Conservation (phyloP, 75 land plant genomes). For the Sequoia sempervirens region DNA sequence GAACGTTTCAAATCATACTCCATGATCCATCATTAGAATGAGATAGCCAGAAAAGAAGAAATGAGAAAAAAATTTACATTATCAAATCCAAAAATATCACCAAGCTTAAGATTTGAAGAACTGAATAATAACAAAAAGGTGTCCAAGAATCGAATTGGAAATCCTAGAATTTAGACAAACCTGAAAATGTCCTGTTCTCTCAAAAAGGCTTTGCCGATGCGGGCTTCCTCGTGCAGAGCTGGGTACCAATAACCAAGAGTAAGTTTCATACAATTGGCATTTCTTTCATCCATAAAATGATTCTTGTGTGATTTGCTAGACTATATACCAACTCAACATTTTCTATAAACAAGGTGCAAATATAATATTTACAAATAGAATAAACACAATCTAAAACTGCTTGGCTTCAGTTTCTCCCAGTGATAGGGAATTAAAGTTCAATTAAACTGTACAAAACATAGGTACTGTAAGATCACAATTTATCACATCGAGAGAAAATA, state of each 20-base stretch:
- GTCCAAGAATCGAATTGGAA: neutral
- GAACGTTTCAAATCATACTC: too few relatives aligned
- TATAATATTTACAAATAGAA: neutral
- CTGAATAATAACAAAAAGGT: neutral
- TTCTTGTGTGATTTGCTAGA: neutral
- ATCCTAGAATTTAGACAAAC: constrained; percentile 18
- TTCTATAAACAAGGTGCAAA: neutral
- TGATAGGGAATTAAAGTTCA: neutral
- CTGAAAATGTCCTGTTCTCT: constrained; percentile 70
- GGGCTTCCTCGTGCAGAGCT: constrained; percentile 86
- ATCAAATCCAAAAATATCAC: too few relatives aligned
- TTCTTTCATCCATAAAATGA: neutral
- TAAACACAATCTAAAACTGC: neutral
- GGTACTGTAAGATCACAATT: neutral
- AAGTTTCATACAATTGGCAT: neutral
- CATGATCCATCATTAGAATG: too few relatives aligned
- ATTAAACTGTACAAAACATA: neutral
- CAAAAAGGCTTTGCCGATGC: constrained; percentile 49
- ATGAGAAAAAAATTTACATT: too few relatives aligned
- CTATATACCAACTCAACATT: neutral
- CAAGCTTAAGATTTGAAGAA: neutral
- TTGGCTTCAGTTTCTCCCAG: neutral
- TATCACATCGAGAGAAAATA: neutral
- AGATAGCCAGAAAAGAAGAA: too few relatives aligned
- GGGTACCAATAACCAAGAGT: constrained; percentile 7